Evolutionary conservation across 768 basidiomycete genomes (phyloP).

Genomic region (Dentipellis sp.): DNA sequence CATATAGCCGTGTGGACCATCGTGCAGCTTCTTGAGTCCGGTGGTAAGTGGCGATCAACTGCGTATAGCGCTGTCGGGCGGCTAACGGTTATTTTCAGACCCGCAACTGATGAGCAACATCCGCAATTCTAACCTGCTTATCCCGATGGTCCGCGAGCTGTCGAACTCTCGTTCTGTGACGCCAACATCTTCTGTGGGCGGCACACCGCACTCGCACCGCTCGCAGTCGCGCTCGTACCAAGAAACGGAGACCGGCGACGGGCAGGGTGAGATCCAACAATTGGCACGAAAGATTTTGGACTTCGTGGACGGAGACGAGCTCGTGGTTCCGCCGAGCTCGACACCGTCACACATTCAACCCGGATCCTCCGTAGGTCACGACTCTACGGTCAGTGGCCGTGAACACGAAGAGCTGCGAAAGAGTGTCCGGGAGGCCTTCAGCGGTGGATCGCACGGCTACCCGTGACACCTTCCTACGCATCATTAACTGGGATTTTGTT

Average conservation of each 20-base stretch:
- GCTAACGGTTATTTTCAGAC: slow-evolving; percentile 36
- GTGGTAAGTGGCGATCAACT: slow-evolving; percentile 39
- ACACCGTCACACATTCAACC: slow-evolving; percentile 60
- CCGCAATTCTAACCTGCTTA: slow-evolving; percentile 69
- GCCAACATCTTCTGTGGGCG: slow-evolving; percentile 58
- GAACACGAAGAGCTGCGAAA: slow-evolving; percentile 76
- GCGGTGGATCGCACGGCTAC: slow-evolving; percentile 42
- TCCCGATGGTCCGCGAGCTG: slow-evolving; percentile 81
- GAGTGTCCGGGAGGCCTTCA: slow-evolving; percentile 78
- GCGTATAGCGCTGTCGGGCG: background rate
- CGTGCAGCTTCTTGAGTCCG: slow-evolving; percentile 94
- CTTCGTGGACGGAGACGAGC: slow-evolving; percentile 74
- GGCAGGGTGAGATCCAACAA: slow-evolving; percentile 84
- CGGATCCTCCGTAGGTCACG: slow-evolving; percentile 58
- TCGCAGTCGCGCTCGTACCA: slow-evolving; percentile 66
- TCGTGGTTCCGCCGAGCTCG: slow-evolving; percentile 48
- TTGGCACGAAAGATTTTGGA: slow-evolving; percentile 82
- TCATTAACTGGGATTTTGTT: background rate
- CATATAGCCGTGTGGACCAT: slow-evolving; percentile 99
- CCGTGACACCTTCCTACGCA: slow-evolving; percentile 2
- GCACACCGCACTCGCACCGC: slow-evolving; percentile 63
- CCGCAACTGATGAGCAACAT: slow-evolving; percentile 87
- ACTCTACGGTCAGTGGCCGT: slow-evolving; percentile 34
- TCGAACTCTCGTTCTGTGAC: slow-evolving; percentile 63
- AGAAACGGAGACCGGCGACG: slow-evolving; percentile 79